phyloP scores from a whole-genome alignment of 2,329 filamentous ascomycete genomes.

The Botrytis aclada region DNA sequence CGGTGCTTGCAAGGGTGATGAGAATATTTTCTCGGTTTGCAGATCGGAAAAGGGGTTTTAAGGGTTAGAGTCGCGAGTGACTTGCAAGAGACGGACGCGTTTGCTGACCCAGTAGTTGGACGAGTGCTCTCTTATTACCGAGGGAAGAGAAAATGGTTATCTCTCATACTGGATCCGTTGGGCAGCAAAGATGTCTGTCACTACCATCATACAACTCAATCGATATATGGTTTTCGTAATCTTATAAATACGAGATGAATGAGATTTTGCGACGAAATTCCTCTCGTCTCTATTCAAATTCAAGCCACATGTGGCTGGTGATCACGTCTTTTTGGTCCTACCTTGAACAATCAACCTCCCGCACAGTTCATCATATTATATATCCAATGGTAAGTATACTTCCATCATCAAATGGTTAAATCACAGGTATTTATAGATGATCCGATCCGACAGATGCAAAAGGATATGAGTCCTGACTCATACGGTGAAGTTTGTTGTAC shows the following conservation, averaged over 20 bases:
- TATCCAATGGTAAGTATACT: background rate
- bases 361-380: background rate
- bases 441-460: background rate
- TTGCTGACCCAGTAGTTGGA: background rate
- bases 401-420: background rate
- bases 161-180: too few species aligned
- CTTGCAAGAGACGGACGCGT: background rate
- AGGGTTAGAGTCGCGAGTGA: background rate
- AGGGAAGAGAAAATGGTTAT: background rate
- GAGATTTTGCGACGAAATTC: background rate
- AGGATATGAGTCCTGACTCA: background rate
- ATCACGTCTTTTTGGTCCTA: slow-evolving; percentile 1
- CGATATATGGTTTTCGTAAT: background rate
- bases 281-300: background rate
- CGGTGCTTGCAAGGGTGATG: background rate
- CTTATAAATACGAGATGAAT: background rate
- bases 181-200: background rate
- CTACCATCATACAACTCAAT: background rate
- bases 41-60: background rate
- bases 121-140: background rate
- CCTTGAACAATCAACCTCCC: background rate
- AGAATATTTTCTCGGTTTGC: background rate
- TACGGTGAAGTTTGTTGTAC: background rate
- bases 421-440: background rate
- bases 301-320: slow-evolving; percentile 10